Evolutionary conservation across 306 rosid genomes (phyloP).

Genomic region (Glycine soja): DNA sequence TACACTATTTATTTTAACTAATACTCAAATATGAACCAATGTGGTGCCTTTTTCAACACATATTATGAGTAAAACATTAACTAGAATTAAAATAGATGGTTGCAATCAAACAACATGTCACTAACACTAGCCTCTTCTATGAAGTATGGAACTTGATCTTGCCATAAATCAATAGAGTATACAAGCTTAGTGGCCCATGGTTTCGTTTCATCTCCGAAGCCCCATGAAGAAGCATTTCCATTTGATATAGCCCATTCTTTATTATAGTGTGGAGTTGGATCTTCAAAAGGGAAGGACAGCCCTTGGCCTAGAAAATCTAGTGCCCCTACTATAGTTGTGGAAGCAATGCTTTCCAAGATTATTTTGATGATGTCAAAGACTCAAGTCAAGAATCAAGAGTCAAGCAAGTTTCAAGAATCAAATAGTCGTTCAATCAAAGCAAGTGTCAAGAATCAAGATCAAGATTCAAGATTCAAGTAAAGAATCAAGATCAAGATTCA

Average conservation of each 20-base stretch:
- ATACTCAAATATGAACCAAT: too few species aligned
- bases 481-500: too few species aligned
- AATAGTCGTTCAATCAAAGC: too few species aligned
- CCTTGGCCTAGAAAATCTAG: slow-evolving; percentile 93
- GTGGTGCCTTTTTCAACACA: neutral
- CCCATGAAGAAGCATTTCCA: slow-evolving; percentile 64
- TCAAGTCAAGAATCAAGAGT: too few species aligned
- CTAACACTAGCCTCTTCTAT: slow-evolving; percentile 66
- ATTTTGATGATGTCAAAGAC: too few species aligned
- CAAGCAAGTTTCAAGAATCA: too few species aligned
- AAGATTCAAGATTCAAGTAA: too few species aligned
- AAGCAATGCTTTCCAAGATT: too few species aligned
- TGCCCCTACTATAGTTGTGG: slow-evolving; percentile 81
- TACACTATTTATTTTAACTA: too few species aligned
- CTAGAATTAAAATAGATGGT: neutral
- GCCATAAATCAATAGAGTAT: slow-evolving; percentile 88
- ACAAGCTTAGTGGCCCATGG: slow-evolving; percentile 88
- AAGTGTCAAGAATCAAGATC: too few species aligned
- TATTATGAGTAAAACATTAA: neutral
- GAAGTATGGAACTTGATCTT: slow-evolving; percentile 79
- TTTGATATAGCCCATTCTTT: slow-evolving; percentile 47
- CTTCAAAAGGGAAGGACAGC: slow-evolving; percentile 79
- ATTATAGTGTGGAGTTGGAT: slow-evolving; percentile 64
- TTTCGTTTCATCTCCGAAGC: slow-evolving; percentile 81
- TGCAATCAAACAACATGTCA: slow-evolving; percentile 25